phyloP scores from a whole-genome alignment of 2,329 filamentous ascomycete genomes.

The Fusarium sp. region DNA sequence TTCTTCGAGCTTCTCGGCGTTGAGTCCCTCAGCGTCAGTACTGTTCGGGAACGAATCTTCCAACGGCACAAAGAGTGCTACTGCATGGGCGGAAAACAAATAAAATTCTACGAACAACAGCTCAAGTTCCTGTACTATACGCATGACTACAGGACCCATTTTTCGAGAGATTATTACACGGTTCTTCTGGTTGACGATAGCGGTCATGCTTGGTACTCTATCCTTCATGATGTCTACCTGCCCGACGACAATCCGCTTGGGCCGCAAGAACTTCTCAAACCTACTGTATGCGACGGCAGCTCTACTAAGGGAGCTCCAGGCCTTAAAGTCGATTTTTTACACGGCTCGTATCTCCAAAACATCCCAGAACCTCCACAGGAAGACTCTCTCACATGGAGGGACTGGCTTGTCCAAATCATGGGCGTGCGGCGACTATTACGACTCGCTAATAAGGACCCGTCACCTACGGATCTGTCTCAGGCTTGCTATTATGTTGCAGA shows the following conservation, averaged over 20 bases:
- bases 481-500: not conserved
- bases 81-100: too few relatives aligned
- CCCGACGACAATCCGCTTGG: not conserved
- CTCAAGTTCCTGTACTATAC: not conserved
- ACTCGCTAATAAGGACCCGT: not conserved
- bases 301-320: not conserved
- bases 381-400: not conserved
- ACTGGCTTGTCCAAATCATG: not conserved
- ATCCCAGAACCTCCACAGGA: not conserved
- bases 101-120: not conserved
- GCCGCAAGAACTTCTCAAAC: not conserved
- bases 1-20: not conserved
- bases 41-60: not conserved
- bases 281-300: rapidly evolving
- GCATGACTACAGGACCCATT: not conserved
- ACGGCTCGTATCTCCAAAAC: rapidly evolving
- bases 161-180: rapidly evolving
- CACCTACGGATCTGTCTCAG: not conserved
- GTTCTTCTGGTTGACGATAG: not conserved
- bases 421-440: not conserved
- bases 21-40: rapidly evolving
- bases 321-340: not conserved
- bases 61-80: not conserved
- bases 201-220: too few relatives aligned
- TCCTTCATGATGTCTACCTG: not conserved